Evolutionary conservation across 208 protist genomes (phyloP), one percentile per base, ranked within the genome.

Genomic region (Endotrypanum monterogeii): DNA sequence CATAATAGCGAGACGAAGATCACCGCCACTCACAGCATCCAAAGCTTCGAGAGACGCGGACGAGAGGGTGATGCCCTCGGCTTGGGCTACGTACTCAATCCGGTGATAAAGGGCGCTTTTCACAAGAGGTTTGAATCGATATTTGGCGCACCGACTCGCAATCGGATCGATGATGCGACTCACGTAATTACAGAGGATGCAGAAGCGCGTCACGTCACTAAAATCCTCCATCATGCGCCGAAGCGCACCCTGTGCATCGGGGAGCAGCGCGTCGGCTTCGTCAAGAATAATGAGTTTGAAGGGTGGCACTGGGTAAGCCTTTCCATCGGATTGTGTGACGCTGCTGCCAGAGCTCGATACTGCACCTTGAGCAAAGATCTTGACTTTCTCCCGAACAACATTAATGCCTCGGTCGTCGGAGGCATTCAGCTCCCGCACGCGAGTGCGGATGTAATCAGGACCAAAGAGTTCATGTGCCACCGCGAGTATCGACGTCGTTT

Each of bases 281-380:
- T 99, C 99, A 1, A 99, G 89, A 68, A 99, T 99, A 78, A 99
- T 99, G 9, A 99, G 84, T 88, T 99, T 99, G 87, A 99, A 98
- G n/a, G 87, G 83, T 5, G 94, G 93, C 4, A 96, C 91, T 12
- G 94, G 92, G 75, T 97, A 98, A 25, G 82, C 76, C 52, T 94
- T 90, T 44, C 93, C 93, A 63, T 97, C 92, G 1, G 91, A 95
- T 71, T 94, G 89, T 35, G 88, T 84, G 66, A 83, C 87, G 54
- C 83, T 75, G 20, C 70, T 65, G 41, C 78, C 86, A 12, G 73
- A 85, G 69, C 74, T 92, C 20, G 89, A 86, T 11, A 98, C 95
- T 11, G 93, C 84, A 20, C 83, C 85, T 65, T 98, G 88, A 11
- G 99, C 99, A 90, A 99, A 99, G 37, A 90, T 84, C 83, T 99